Conservation (phyloP, 352 stramenopile genomes). For the Pythium periplocum region DNA sequence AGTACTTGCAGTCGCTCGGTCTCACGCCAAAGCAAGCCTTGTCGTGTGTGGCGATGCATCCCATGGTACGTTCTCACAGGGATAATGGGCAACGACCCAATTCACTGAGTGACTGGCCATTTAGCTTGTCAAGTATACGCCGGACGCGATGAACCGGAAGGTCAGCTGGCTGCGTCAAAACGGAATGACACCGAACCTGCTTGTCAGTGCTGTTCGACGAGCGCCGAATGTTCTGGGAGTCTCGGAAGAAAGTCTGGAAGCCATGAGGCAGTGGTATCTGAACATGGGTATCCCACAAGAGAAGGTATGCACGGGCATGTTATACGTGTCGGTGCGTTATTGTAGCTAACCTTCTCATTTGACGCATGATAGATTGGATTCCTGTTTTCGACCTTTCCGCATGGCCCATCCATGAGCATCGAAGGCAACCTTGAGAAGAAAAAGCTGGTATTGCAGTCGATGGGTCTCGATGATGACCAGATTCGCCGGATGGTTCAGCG, state of each 20-base stretch:
- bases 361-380: conserved; percentile 35
- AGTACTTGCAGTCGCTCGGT: conserved; percentile 2
- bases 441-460: conserved; percentile 23
- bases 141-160: conserved; percentile 8
- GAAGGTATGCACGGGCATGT: conserved; percentile 8
- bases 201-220: conserved; percentile 2
- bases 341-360: neutral
- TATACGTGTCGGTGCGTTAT: neutral
- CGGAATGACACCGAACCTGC: conserved; percentile 1
- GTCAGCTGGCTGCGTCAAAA: conserved; percentile 5
- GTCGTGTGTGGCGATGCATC: conserved; percentile 4
- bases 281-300: conserved; percentile 2
- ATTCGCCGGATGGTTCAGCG: conserved; percentile 36
- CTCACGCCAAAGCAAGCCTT: conserved; percentile 3
- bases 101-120: no score
- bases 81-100: no score
- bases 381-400: conserved; percentile 44
- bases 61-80: conserved; percentile 3
- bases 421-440: conserved; percentile 39
- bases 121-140: conserved; percentile 5
- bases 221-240: conserved; percentile 8
- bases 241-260: conserved; percentile 8
- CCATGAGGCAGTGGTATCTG: conserved; percentile 9
- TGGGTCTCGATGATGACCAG: conserved; percentile 29
- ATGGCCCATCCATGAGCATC: conserved; percentile 26